Evolutionary conservation across 2,329 filamentous ascomycete genomes (phyloP), one percentile per base, ranked within the genome.

Genomic region (Hypoxylon sp.): DNA sequence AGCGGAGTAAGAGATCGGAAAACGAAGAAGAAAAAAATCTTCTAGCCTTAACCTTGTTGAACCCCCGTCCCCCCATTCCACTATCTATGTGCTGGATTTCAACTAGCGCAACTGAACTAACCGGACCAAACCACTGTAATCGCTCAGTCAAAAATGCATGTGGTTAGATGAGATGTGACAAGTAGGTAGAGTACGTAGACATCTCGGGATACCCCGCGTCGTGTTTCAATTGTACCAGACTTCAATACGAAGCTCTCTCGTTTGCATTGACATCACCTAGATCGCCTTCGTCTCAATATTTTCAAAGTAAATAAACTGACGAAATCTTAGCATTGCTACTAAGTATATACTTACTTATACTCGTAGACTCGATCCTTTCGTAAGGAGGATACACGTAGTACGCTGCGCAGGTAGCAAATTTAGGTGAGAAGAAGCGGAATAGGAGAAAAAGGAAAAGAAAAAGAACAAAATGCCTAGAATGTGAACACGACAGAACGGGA

Each of bases 121-220:
- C n/a, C n/a, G n/a, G n/a, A n/a, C n/a, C n/a, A n/a, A n/a, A n/a
- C n/a, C n/a, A n/a, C n/a, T n/a, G n/a, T n/a, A n/a, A n/a, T n/a
- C 15, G 36, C 16, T 19, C 20, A 5, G n/a, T 29, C 13, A 17
- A 19, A 26, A 48, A 30, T 46, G 15, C n/a, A n/a, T n/a, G n/a
- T n/a, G 27, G 3, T 23, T 38, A 41, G 16, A 41, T 50, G 44
- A 49, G 19, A 41, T 51, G 36, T 46, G 36, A 51, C 17, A 23
- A 25, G 36, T 36, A 26, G 5, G n/a, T 16, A 48, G n/a, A n/a
- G 21, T 9, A 6, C 9, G 21, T 25, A 31, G 29, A 32, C 31
- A 46, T 40, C 27, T 46, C 8, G 25, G 27, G 12, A 37, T 26
- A 35, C 21, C 35, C 41, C 34, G 35, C 41, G 44, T 17, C 15